Percentiles rank a stretch among this genome's conserved stretches.
phyloP scores from a whole-genome alignment of 306 rosid species.

The Rosa rugosa region DNA sequence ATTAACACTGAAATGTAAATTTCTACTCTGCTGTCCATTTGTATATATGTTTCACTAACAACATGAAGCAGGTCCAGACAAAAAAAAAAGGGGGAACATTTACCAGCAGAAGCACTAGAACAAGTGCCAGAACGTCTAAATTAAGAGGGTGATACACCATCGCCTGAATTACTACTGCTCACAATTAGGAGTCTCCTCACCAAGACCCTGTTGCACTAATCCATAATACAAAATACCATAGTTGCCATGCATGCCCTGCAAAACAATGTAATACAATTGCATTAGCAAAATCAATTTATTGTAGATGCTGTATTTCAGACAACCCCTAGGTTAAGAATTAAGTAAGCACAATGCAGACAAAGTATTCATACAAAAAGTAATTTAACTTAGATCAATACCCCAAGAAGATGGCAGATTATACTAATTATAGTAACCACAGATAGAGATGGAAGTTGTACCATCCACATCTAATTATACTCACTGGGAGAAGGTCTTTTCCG shows the following conservation, averaged over 20 bases:
- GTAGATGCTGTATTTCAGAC: background rate
- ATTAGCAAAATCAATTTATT: constrained; percentile 23
- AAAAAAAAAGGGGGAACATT: constrained; percentile 31
- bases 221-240: constrained; percentile 98
- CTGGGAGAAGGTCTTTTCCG: no score
- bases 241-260: constrained; percentile 99
- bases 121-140: constrained; percentile 29
- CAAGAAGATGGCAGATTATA: no score
- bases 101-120: constrained; percentile 36
- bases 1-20: constrained; percentile 36
- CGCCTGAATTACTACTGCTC: constrained; percentile 47
- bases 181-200: constrained; percentile 51
- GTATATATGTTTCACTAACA: constrained; percentile 30
- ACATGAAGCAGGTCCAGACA: constrained; percentile 31
- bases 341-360: background rate
- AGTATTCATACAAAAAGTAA: background rate
- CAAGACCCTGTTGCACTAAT: constrained; percentile 74
- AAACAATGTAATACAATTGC: background rate
- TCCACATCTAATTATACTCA: no score
- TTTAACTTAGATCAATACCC: no score
- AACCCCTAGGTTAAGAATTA: background rate
- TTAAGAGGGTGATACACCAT: constrained; percentile 31
- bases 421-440: no score
- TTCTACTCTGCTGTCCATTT: constrained; percentile 40
- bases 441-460: no score